Evolutionary conservation across 306 rosid species (phyloP), one percentile per base, ranked within the genome.

Genomic region (Vigna nakashimae): DNA sequence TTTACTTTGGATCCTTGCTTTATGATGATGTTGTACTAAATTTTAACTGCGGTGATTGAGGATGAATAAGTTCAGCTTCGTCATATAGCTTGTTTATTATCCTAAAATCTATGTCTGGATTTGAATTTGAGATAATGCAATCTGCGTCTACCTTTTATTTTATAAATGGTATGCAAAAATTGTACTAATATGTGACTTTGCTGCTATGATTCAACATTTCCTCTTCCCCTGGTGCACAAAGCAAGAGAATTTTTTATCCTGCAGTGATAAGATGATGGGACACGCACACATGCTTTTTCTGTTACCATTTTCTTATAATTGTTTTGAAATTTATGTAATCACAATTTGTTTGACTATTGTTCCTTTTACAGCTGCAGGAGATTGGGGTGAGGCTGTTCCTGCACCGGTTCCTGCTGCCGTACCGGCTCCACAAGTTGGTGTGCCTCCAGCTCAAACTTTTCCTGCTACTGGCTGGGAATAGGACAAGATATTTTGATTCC

Each of bases 391-490:
- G 15, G 0, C 77, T 49, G 80, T 58, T 58, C 67, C 77, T 49
- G 72, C 80, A 66, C 72, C 77, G 28, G 46, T 9, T 9, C 46
- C 46, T 0, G 13, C 9, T 8, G 10, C 76, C 49, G 76, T 42
- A 50, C 67, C 77, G 59, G 67, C 76, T 66, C 72, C 77, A 38
- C 9, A 40, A n/a, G 69, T 1, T 64, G 50, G 9, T 38, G 52
- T 11, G 9, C 69, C 86, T 26, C 75, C 59, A 34, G 7, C 43
- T 1, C 66, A 51, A 57, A 38, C 20, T 10, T 6, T 62, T 38
- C 6, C 72, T 57, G 55, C 86, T 9, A 48, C 76, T 11, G 80
- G 86, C 76, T 83, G 86, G 86, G 86, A 83, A 0, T 57, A 63
- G 55, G 24, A 26, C 66, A 51, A 42, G 70, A 53, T 71, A 46